Conservation (phyloP, 768 basidiomycete species). For the Suillus plorans region DNA sequence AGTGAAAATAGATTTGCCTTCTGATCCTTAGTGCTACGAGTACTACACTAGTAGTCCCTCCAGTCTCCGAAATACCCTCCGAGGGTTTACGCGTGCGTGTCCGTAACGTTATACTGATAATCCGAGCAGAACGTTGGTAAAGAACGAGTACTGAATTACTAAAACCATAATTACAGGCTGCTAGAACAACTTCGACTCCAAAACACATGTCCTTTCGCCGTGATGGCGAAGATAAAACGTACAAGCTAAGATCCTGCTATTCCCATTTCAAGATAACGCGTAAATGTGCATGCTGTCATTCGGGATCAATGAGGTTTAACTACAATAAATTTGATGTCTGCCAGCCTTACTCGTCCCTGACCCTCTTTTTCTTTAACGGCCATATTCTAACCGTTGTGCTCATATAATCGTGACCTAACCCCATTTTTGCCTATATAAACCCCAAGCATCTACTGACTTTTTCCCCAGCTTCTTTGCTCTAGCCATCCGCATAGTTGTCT, state of each 20-base stretch:
- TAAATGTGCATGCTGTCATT: neutral
- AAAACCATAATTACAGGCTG: neutral
- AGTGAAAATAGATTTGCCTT: neutral
- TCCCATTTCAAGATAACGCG: neutral
- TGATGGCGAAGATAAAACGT: conserved; percentile 2
- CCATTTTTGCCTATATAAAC: conserved; percentile 30
- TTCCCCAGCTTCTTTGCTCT: conserved; percentile 1
- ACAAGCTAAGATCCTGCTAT: neutral
- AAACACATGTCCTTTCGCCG: neutral
- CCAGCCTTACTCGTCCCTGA: conserved; percentile 1
- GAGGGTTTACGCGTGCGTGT: neutral
- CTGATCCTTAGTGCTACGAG: neutral
- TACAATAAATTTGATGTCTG: neutral
- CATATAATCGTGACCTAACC: conserved; percentile 10
- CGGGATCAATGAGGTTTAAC: neutral
- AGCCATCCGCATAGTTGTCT: neutral
- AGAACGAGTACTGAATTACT: neutral
- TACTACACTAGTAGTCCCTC: neutral
- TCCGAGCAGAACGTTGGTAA: neutral
- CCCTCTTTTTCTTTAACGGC: conserved; percentile 20
- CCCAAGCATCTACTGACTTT: neutral
- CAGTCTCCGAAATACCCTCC: neutral
- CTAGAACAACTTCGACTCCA: conserved; percentile 5
- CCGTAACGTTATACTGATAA: neutral
- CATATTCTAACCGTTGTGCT: conserved; percentile 7